Base-by-base conservation (phyloP, 768 basidiomycete genomes). In the Tylopilus subfusipes region DNA sequence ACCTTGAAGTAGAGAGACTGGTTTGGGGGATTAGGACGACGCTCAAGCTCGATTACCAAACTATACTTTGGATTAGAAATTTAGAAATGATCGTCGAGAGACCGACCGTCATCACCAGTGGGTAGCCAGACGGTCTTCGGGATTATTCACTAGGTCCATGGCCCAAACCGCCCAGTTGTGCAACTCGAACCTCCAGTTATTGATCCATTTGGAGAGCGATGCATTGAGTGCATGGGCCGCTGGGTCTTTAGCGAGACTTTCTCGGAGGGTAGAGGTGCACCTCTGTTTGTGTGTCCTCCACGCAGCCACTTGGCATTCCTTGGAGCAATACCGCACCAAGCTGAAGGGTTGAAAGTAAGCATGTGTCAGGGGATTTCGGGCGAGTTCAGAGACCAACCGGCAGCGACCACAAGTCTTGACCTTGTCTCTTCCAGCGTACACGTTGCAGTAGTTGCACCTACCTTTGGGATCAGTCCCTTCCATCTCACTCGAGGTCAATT, bases 271-370 rank as follows among this genome's bases (percentile, higher is more conserved):
- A 10, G 52, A 44, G 22, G 39, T 48, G 44, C 63, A 61, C 21
- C 56, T 58, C 46, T 34, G 51, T 42, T 68, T 69, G 53, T 70
- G 70, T 11, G 66, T 64, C 42, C 22, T 59, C 70, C 68, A 69
- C 4, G 68, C 68, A 0, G 60, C 65, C 5, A 61, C 60, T 44
- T 71, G 65, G 48, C 68, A 69, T 48, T 58, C 58, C 27, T 60
- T 60, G 14, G 68, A 69, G 48, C 69, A 71, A 42, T 71, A 70
- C 14, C 63, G 64, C 21, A 69, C 69, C 40, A 69, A 45, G 30
- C 65, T 57, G 34, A 25, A 8, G 30, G 10, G 25, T 14, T 42
- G 31, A 6, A 14, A 39, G 24, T 51, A 3, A 49, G 45, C 29
- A 21, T 12, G 36, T 27, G 53, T 29, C 16, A 9, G 33, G 51